phyloP scores from a whole-genome alignment of 2,329 filamentous ascomycete species.

The Sporothrix mexicana region DNA sequence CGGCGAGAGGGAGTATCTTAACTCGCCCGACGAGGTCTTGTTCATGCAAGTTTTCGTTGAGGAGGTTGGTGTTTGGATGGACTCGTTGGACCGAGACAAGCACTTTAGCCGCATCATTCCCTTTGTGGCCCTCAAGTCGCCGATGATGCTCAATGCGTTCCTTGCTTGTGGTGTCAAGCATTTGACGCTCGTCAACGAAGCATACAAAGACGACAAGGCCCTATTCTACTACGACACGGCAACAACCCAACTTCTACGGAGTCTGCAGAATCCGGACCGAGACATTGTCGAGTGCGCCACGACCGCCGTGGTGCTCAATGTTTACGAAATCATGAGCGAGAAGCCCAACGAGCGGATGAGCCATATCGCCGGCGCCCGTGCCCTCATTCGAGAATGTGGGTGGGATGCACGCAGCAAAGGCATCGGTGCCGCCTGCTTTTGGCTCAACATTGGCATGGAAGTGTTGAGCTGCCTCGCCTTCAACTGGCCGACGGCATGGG shows the following conservation, averaged over 20 bases:
- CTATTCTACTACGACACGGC: constrained; percentile 85
- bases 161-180: constrained; percentile 88
- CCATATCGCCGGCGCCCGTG: constrained; percentile 83
- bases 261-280: constrained; percentile 81
- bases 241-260: constrained; percentile 75
- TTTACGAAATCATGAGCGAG: constrained; percentile 92
- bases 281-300: constrained; percentile 85
- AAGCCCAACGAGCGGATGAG: constrained; percentile 81
- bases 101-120: constrained; percentile 88
- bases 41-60: constrained; percentile 93
- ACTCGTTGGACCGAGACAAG: constrained; percentile 82
- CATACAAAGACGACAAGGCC: constrained; percentile 76
- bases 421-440: constrained; percentile 87
- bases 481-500: constrained; percentile 86
- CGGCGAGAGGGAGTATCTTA: constrained; percentile 66
- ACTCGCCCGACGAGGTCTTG: constrained; percentile 76
- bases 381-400: constrained; percentile 84
- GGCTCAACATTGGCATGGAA: constrained; percentile 91
- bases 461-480: constrained; percentile 86
- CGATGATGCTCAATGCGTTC: constrained; percentile 88
- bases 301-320: constrained; percentile 85
- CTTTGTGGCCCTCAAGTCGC: constrained; percentile 78
- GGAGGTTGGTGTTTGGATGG: constrained; percentile 93
- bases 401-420: constrained; percentile 83
- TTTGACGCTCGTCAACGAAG: constrained; percentile 70